Evolutionary conservation across 129 eudicot species (phyloP).

Genomic region (Logfia minima): DNA sequence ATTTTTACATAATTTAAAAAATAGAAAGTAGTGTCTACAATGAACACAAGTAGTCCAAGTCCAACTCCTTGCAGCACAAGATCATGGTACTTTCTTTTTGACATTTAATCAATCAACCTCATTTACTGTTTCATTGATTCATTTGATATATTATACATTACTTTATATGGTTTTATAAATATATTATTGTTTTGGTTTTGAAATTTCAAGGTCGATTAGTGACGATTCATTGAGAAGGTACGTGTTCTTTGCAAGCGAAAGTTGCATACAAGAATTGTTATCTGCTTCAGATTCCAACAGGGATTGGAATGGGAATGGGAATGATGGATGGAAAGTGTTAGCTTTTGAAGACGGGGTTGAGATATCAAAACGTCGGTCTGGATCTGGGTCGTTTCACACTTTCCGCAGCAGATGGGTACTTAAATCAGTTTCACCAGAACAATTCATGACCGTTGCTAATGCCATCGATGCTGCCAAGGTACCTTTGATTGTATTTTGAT

Average conservation of each 20-base stretch:
- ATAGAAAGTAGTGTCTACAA: conserved; percentile 18
- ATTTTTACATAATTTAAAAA: conserved; percentile 2
- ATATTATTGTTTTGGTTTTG: conserved; percentile 17
- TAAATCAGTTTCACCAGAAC: conserved; percentile 68
- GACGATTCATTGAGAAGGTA: conserved; percentile 88
- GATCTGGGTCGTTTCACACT: conserved; percentile 72
- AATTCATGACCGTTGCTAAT: conserved; percentile 78
- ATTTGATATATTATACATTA: not conserved
- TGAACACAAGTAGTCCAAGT: conserved; percentile 47
- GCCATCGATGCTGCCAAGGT: conserved; percentile 99
- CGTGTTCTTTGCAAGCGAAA: conserved; percentile 81
- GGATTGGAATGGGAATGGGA: conserved; percentile 45
- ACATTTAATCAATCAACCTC: not conserved
- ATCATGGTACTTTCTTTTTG: conserved; percentile 54
- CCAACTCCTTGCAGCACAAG: conserved; percentile 61
- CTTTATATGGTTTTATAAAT: not conserved
- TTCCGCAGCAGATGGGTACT: conserved; percentile 81
- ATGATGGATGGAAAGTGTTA: conserved; percentile 74
- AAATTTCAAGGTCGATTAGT: conserved; percentile 67
- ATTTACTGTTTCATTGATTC: conserved; percentile 21
- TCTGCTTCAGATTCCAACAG: conserved; percentile 75
- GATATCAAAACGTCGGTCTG: conserved; percentile 80
- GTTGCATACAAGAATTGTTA: conserved; percentile 83
- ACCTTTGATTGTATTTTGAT: not conserved
- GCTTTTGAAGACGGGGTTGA: conserved; percentile 76